Percentiles rank a stretch among this genome's conserved stretches.
Conservation (phyloP, 805 yeast genomes). For the Candida boidinii region DNA sequence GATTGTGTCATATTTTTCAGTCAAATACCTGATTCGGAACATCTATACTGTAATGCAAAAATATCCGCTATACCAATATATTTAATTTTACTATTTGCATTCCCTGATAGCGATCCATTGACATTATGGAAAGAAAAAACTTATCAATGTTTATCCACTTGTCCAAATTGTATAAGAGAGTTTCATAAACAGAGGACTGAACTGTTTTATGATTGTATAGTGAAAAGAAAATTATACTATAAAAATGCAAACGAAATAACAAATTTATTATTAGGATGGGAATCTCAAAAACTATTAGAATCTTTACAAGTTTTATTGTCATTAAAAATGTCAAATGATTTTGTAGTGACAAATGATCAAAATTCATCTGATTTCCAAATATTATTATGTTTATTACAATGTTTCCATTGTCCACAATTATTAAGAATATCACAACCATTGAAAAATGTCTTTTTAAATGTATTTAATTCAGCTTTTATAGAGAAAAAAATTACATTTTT, state of each 20-base stretch:
- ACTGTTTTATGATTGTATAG: conserved; percentile 42
- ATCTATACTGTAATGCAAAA: conserved; percentile 7
- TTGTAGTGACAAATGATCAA: too few species aligned
- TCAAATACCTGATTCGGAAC: too few species aligned
- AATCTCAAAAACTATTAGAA: too few species aligned
- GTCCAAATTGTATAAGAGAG: conserved; percentile 44
- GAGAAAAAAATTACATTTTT: conserved; percentile 6
- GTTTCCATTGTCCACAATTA: conserved; percentile 44
- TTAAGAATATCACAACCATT: conserved; percentile 30
- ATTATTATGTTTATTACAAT: conserved; percentile 41
- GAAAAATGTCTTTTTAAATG: conserved; percentile 26
- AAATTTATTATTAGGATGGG: conserved; percentile 18
- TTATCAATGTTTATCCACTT: conserved; percentile 30
- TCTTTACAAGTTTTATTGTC: too few species aligned
- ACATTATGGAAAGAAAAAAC: conserved; percentile 5
- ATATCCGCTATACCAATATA: conserved; percentile 5
- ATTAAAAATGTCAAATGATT: too few species aligned
- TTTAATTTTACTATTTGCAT: conserved; percentile 6
- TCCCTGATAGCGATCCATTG: conserved; percentile 10
- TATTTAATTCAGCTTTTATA: conserved; percentile 23
- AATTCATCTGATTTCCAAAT: too few species aligned
- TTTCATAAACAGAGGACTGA: conserved; percentile 47
- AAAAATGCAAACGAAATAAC: conserved; percentile 13
- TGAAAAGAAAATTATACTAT: conserved; percentile 31
- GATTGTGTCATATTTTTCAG: too few species aligned